Percentiles rank a stretch among this genome's conserved stretches.
Conservation (phyloP, 2,329 filamentous ascomycete species). For the Dothideomycetidae sp. region DNA sequence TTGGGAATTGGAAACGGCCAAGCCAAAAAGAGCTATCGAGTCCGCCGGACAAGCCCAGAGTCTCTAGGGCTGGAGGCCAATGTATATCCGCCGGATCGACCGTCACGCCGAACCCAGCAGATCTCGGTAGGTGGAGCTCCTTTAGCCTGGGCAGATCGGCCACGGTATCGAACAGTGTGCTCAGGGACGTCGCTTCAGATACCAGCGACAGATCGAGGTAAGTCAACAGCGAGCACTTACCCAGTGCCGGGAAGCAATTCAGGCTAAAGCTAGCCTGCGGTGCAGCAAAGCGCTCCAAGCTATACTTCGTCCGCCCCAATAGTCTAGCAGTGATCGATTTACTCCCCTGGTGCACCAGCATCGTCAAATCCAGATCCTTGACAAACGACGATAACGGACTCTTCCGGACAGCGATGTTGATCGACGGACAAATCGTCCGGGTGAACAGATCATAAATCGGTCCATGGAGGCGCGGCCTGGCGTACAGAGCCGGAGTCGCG, state of each 20-base stretch:
- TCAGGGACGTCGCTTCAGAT: constrained; percentile 35
- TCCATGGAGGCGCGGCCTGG: constrained; percentile 36
- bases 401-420: constrained; percentile 34
- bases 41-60: constrained; percentile 31
- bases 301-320: constrained; percentile 38
- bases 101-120: constrained; percentile 18
- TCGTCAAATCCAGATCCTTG: constrained; percentile 37
- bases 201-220: constrained; percentile 40
- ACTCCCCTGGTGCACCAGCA: constrained; percentile 44
- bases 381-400: constrained; percentile 38
- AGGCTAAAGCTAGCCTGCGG: constrained; percentile 44
- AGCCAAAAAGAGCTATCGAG: constrained; percentile 30
- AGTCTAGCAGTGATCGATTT: constrained; percentile 44
- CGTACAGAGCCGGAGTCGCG: constrained; percentile 38
- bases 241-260: constrained; percentile 42
- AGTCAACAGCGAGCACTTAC: constrained; percentile 38
- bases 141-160: constrained; percentile 31
- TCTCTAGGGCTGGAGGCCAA: constrained; percentile 32
- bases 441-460: constrained; percentile 41
- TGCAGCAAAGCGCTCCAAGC: constrained; percentile 40
- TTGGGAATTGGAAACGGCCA: constrained; percentile 21
- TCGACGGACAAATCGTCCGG: constrained; percentile 39
- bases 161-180: constrained; percentile 37
- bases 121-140: constrained; percentile 27
- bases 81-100: constrained; percentile 15